A percentile compares a stretch with the other conserved stretches of the same genome.
phyloP scores from a whole-genome alignment of 306 rosid species.

The Corylus americana region DNA sequence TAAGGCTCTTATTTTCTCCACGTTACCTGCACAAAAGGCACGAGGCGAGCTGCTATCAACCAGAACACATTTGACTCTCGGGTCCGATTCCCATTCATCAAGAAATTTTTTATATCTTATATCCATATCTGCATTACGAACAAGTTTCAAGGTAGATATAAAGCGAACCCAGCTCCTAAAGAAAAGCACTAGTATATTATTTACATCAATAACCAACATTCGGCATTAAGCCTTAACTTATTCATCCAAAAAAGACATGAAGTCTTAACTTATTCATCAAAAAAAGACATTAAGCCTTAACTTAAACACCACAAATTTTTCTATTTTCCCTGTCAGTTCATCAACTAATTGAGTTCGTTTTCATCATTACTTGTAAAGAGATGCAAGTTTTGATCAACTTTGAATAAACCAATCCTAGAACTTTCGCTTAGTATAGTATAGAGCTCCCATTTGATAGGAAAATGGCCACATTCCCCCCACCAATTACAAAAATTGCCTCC shows the following conservation, averaged over 20 bases:
- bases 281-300: not conserved
- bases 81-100: conserved; percentile 91
- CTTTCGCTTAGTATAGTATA: not conserved
- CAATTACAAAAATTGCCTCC: not conserved
- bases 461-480: not conserved
- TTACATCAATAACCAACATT: not conserved
- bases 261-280: not conserved
- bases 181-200: not conserved
- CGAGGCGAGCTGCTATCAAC: conserved; percentile 88
- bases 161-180: not conserved
- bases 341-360: not conserved
- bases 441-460: not conserved
- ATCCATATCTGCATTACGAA: conserved; percentile 81
- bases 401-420: not conserved
- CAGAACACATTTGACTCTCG: conserved; percentile 81
- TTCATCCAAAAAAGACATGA: too few species aligned
- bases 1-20: not conserved
- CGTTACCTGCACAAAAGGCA: conserved; percentile 91
- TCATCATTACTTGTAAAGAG: not conserved
- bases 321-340: not conserved
- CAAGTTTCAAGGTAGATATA: conserved; percentile 19
- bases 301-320: not conserved
- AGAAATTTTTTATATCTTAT: conserved; percentile 72
- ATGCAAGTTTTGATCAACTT: not conserved
- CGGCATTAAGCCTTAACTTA: not conserved